Base-by-base conservation (phyloP, 257 asterid species). In the Phtheirospermum japonicum region DNA sequence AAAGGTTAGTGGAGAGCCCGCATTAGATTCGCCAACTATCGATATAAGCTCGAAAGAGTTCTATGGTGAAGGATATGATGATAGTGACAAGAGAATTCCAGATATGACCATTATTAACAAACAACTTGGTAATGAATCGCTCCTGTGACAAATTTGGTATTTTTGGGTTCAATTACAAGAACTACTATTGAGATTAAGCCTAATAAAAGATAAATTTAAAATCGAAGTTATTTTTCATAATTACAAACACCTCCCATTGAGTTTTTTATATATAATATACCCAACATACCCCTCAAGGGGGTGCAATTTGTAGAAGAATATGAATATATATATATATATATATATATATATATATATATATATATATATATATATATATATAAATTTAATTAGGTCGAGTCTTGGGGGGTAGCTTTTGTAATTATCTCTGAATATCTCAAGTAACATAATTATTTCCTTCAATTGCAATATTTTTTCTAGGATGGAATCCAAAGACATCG, bases 11-110 rank as follows among this genome's bases (percentile, higher is more conserved):
- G 93, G 94, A 71, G 98, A 85, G 67, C 39, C 86, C 59, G 63
- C 96, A n/a, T 52, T 84, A 11, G 95, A 81, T 54, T 58, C 78
- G 1, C 88, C 98, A 18, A 88, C 96, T 8, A 51, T 88, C 30
- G 98, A 90, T 66, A 75, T 88, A 54, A 88, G 88, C 78, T 90
- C 98, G 19, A 81, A 88, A 81, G 96, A 90, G 61, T 90, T 90
- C 34, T 90, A 90, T 31, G 98, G 98, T 30, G 98, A 83, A 76
- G 98, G 98, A 33, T 90, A 90, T 50, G 96, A 90, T 67, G 98
- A 90, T 49, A 90, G 98, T 70, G 96, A 90, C 79, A 90, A 83
- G 82, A 79, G 98, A 74, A 90, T 90, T 66, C 98, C 98, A 9
- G 98, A 90, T 71, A 90, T 90, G 98, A 85, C 96, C 71, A 83